These are phyloP conservation scores for Suillus bovinus DNA, from an alignment of 768 basidiomycete species.

Conservation along the genomic window DNA sequence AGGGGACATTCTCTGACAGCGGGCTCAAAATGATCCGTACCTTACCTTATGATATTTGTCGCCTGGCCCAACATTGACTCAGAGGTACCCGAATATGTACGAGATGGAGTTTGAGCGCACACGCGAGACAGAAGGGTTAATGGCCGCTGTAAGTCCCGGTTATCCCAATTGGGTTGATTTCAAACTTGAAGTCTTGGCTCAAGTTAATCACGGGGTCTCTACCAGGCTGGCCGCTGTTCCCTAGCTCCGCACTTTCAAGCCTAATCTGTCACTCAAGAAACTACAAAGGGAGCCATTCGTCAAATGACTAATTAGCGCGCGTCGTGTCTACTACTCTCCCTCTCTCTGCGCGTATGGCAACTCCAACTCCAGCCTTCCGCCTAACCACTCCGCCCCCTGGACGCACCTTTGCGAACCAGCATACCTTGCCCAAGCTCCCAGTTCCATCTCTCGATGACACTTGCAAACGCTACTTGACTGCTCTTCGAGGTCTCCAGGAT, in stretches of 20 bases:
- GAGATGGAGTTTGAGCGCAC: conserved; percentile 2
- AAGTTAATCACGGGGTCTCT: too few relatives aligned
- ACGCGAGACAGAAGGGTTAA: background rate
- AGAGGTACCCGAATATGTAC: background rate
- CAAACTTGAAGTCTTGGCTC: too few relatives aligned
- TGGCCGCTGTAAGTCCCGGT: conserved; percentile 3
- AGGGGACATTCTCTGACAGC: too few relatives aligned
- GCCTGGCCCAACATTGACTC: background rate
- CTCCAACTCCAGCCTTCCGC: conserved; percentile 15
- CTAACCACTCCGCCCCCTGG: conserved; percentile 14
- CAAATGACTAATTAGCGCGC: background rate
- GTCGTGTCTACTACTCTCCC: background rate
- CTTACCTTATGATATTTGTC: background rate
- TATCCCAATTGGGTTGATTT: background rate
- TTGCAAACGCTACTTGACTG: conserved; percentile 74
- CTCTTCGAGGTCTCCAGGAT: conserved; percentile 84
- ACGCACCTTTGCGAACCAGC: conserved; percentile 59
- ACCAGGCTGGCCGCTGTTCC: too few relatives aligned
- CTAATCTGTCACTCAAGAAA: conserved; percentile 1
- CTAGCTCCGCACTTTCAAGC: conserved; percentile 11
- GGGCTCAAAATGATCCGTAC: background rate
- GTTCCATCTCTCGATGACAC: conserved; percentile 89
- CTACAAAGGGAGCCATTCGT: background rate
- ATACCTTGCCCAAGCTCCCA: conserved; percentile 83
- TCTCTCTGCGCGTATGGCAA: conserved; percentile 7